Evolutionary conservation across 805 yeast species (phyloP).

Genomic region (Hemisphaericaspora nanyangensis): DNA sequence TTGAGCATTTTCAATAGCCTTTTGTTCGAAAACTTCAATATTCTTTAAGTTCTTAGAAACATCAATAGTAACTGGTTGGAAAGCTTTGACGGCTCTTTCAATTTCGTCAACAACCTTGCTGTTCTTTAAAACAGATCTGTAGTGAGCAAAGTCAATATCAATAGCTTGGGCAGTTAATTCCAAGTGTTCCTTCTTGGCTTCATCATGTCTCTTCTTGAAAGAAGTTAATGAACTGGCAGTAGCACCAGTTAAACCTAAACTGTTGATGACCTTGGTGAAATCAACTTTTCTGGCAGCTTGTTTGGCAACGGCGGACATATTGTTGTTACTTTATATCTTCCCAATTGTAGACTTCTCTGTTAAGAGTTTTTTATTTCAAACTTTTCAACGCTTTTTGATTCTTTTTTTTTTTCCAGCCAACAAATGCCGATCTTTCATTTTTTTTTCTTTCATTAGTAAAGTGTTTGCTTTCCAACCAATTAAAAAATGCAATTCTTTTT

Average conservation of each 20-base stretch:
- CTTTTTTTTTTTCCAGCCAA: background rate
- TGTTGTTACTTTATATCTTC: conserved; percentile 4
- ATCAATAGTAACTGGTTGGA: conserved; percentile 83
- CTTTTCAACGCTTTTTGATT: conserved; percentile 4
- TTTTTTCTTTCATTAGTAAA: background rate
- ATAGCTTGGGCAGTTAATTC: conserved; percentile 71
- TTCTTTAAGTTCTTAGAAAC: conserved; percentile 86
- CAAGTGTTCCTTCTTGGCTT: conserved; percentile 80
- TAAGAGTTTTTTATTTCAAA: background rate
- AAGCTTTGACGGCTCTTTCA: conserved; percentile 68
- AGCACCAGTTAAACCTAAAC: conserved; percentile 87
- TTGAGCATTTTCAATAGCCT: conserved; percentile 94
- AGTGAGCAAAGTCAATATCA: conserved; percentile 75
- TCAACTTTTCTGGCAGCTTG: conserved; percentile 83
- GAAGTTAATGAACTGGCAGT: conserved; percentile 86
- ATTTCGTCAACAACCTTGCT: conserved; percentile 72
- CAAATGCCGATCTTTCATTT: background rate
- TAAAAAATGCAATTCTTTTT: conserved; percentile 4
- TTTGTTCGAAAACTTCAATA: conserved; percentile 88
- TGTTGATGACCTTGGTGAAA: conserved; percentile 88
- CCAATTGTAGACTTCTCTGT: background rate
- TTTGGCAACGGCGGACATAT: conserved; percentile 43
- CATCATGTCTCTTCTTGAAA: conserved; percentile 98
- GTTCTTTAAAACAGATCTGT: conserved; percentile 81
- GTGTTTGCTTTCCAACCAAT: conserved; percentile 14